Evolutionary conservation across 2,329 filamentous ascomycete genomes (phyloP), one percentile per base, ranked within the genome.

Genomic region (Trichoderma cornu-damae): DNA sequence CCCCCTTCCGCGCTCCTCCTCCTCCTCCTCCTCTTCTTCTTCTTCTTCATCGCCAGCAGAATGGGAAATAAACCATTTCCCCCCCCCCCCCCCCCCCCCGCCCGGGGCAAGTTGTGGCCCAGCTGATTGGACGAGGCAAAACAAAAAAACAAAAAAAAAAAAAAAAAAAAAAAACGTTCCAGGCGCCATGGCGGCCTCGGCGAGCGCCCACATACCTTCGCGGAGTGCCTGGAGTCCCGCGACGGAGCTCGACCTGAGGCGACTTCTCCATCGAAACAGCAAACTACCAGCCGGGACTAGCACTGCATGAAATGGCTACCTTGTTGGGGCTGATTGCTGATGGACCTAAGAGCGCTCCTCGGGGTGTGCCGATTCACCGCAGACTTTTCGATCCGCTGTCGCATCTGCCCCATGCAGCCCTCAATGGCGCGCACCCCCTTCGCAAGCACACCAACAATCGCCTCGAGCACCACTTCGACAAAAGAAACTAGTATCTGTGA

Each of bases 361-460:
- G 58, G 58, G 58, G 58, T 59, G 53, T 59, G 53, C 56, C 58
- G 58, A 59, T 59, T 51, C 58, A 59, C 52, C 53, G 49, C 53
- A 57, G 30, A 59, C 53, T 49, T 51, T 52, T 53, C 58, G 58
- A 59, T 59, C 58, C 28, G 43, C 48, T 47, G 57, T 59, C 57
- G 52, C 46, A 59, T 59, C 57, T 57, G 43, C 57, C 57, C 52
- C 57, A 56, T 58, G 44, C 46, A 53, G 44, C 34, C 56, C 26
- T 38, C 40, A 58, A 52, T 52, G 40, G 56, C 28, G 40, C n/a
- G n/a, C n/a, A 34, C 55, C 52, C 37, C 57, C 43, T 50, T 43
- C 48, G 42, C 49, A 34, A 46, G 16, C 24, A 35, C 48, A 32
- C 26, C 49, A 47, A 42, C 52, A 34, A 37, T 32, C 54, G 22